Evolutionary conservation across 2,329 filamentous ascomycete species (phyloP).

Genomic region (Neonectria faginata): DNA sequence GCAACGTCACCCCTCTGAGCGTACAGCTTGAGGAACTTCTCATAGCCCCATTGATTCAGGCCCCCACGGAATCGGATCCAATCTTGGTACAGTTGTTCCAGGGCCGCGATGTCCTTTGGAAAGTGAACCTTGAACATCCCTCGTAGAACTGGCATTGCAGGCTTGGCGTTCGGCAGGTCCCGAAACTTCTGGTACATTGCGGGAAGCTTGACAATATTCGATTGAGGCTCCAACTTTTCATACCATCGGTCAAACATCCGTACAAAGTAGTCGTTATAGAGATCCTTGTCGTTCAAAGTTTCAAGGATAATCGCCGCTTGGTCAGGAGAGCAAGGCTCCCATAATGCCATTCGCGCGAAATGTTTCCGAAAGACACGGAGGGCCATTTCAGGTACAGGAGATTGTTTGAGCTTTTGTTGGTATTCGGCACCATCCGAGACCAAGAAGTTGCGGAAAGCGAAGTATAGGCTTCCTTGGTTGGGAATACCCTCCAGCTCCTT

Average conservation of each 20-base stretch:
- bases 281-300: conserved; percentile 51
- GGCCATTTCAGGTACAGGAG: conserved; percentile 36
- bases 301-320: conserved; percentile 55
- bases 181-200: conserved; percentile 62
- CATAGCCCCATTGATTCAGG: conserved; percentile 59
- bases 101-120: conserved; percentile 53
- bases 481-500: conserved; percentile 43
- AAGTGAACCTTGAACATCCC: conserved; percentile 59
- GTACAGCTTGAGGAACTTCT: conserved; percentile 63
- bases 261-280: conserved; percentile 60
- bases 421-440: conserved; percentile 42
- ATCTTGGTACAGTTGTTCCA: conserved; percentile 62
- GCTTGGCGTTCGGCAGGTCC: conserved; percentile 52
- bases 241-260: conserved; percentile 48
- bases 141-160: conserved; percentile 55
- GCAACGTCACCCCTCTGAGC: conserved; percentile 60
- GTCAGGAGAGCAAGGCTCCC: conserved; percentile 49
- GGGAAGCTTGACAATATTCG: conserved; percentile 49
- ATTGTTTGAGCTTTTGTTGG: conserved; percentile 40
- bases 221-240: conserved; percentile 44
- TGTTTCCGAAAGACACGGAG: conserved; percentile 47
- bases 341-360: conserved; percentile 49
- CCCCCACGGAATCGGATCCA: conserved; percentile 57
- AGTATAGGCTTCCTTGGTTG: conserved; percentile 48
- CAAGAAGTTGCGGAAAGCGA: conserved; percentile 51